Evolutionary conservation across 257 asterid species (phyloP), one percentile per base, ranked within the genome.

Genomic region (Knoxia roxburghii): DNA sequence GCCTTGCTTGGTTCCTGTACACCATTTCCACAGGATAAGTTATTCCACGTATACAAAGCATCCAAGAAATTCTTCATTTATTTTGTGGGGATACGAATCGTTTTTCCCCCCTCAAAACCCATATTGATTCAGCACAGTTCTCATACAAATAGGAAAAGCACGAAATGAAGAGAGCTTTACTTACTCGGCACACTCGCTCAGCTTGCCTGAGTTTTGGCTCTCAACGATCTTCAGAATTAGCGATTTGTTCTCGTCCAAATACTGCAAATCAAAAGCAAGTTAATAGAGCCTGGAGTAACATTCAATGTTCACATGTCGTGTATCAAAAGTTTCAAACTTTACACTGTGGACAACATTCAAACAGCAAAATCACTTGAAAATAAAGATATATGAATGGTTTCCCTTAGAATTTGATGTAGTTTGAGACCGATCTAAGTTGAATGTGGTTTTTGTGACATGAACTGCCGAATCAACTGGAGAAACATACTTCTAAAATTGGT

Each of bases 141-240:
- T n/a, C n/a, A n/a, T n/a, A n/a, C n/a, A n/a, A n/a, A n/a, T n/a
- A n/a, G n/a, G n/a, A n/a, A n/a, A n/a, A n/a, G n/a, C n/a, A n/a
- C n/a, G n/a, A n/a, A n/a, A n/a, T n/a, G n/a, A n/a, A n/a, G n/a
- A n/a, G n/a, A 37, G 41, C 9, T 37, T 3, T n/a, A 75, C 95
- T 94, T 83, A 94, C 99, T 94, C 97, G 0, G 96, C 99, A 71
- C 97, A 88, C 46, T 94, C 99, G 51, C 76, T 86, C 71, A 90
- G 73, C 83, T 90, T 94, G 35, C 99, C 99, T 0, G 95, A 85
- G 85, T 88, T 94, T 61, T 94, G 99, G 84, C 89, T 94, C 87
- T 94, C 99, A 20, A 94, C 99, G 64, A 94, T 94, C 92, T 85
- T 94, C 82, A 94, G 73, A 78, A 94, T 94, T 50, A 94, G 82